Evolutionary conservation across 2,329 filamentous ascomycete species (phyloP), one percentile per base, ranked within the genome.

Genomic region (Aspergillus sclerotialis): DNA sequence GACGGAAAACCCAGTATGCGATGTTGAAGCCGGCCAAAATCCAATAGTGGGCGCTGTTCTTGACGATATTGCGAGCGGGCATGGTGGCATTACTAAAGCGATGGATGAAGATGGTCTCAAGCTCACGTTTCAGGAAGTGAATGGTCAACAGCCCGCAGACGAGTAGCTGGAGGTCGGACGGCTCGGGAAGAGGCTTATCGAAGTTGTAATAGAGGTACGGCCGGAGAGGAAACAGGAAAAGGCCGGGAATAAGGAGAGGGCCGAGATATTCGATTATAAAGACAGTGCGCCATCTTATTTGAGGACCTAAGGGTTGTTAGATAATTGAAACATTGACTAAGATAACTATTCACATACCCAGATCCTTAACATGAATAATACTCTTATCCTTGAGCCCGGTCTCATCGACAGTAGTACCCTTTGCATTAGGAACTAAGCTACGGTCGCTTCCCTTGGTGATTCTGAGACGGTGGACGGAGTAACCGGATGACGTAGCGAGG

Each of bases 41-140:
- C 92, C 92, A 98, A 76, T 98, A 98, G 70, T 95, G 90, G 47
- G 76, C 77, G 46, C 82, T 87, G 74, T 98, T 98, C 67, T 90
- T 92, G 76, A 95, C 82, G 58, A 98, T 86, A 70, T 94, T 94
- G 56, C 65, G 68, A 38, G 76, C 74, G 12, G 92, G 92, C 92
- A 98, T 98, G 31, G 92, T 98, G 53, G 84, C 86, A 42, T 83
- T 79, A 37, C 87, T 90, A 72, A 98, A 98, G 58, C 86, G 87
- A 72, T 98, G 92, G 42, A 98, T 76, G 59, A 92, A 94, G 42
- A 94, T 58, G 1, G 92, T 96, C 69, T 98, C 92, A 46, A 86
- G 73, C 69, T 98, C 92, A 56, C 92, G 88, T 75, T 98, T 98
- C 58, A 85, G 47, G 64, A 95, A 98, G 71, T 98, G 92, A 9